Evolutionary conservation across 495 filamentous ascomycete species (phyloP), one percentile per base, ranked within the genome.

Genomic region (Gamarada debralockiae): DNA sequence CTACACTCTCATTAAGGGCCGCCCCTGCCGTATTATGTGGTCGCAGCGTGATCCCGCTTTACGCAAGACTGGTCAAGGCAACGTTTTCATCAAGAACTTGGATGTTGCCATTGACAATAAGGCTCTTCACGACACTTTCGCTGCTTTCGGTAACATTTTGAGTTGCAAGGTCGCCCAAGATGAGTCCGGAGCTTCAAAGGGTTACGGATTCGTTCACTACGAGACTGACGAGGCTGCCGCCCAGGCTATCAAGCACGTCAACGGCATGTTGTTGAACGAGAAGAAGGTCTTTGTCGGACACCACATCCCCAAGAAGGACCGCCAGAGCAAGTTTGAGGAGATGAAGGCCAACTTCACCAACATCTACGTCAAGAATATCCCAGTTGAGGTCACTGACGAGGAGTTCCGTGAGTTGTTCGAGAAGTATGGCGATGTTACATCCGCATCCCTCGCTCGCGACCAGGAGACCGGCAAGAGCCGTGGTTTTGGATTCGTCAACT

Each of bases 291-390:
- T 92, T 63, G 93, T 99, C 60, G 93, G 93, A 51, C 92, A 97
- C 73, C 93, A 99, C 76, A 96, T 99, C 69, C 93, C 93, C 61
- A 96, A 97, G 87, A 99, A 99, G 81, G 93, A 99, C 64, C 95
- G 93, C 61, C 92, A 97, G 79, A 96, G 90, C 89, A 99, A 99
- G 78, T 97, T 97, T 67, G 93, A 99, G 78, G 93, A 99, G 80
- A 99, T 99, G 92, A 97, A 97, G 84, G 93, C 95, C 70, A 97
- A 99, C 80, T 99, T 95, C 80, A 99, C 93, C 75, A 99, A 99
- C 71, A 83, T 97, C 68, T 99, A 97, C 73, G 89, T 99, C 73
- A 99, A 99, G 86, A 99, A 97, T 74, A 83, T 99, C 62, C 83
- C 86, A 57, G 60, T 71, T n/a, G 90, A 96, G 47, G 87, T 85